phyloP scores from a whole-genome alignment of 2,329 filamentous ascomycete species.

The Penicillium sp. region DNA sequence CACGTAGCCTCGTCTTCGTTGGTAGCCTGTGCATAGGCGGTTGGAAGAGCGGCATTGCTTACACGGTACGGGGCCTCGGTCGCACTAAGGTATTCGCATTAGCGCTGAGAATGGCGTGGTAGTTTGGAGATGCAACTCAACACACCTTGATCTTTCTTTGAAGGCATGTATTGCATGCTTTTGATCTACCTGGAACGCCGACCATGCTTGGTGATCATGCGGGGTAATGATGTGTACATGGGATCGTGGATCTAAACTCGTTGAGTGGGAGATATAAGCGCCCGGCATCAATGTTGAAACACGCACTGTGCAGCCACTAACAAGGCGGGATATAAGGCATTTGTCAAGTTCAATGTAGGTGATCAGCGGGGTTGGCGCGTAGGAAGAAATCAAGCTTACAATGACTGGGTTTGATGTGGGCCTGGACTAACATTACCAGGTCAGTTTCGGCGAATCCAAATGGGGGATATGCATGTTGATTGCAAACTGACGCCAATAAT shows the following conservation, averaged over 20 bases:
- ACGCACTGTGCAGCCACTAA: neutral
- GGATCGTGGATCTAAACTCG: neutral
- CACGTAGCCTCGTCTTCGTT: neutral
- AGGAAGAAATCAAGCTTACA: neutral
- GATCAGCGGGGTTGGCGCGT: neutral
- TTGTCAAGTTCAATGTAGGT: neutral
- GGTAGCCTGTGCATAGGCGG: neutral
- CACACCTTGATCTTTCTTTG: neutral
- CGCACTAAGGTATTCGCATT: neutral
- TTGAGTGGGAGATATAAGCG: neutral
- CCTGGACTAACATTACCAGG: neutral
- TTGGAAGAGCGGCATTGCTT: neutral
- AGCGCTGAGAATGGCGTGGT: neutral
- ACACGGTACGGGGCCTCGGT: slow-evolving; percentile 1
- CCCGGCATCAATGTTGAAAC: neutral
- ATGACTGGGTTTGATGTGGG: neutral
- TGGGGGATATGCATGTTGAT: neutral
- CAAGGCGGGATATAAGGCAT: neutral
- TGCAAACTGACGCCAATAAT: neutral
- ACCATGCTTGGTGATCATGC: neutral
- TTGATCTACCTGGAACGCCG: slow-evolving; percentile 2
- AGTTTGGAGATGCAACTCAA: neutral
- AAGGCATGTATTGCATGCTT: slow-evolving; percentile 1
- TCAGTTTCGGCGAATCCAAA: neutral
- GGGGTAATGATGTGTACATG: neutral